Evolutionary conservation across 345 rosid species (phyloP).

Genomic region (Ailanthus altissimus): DNA sequence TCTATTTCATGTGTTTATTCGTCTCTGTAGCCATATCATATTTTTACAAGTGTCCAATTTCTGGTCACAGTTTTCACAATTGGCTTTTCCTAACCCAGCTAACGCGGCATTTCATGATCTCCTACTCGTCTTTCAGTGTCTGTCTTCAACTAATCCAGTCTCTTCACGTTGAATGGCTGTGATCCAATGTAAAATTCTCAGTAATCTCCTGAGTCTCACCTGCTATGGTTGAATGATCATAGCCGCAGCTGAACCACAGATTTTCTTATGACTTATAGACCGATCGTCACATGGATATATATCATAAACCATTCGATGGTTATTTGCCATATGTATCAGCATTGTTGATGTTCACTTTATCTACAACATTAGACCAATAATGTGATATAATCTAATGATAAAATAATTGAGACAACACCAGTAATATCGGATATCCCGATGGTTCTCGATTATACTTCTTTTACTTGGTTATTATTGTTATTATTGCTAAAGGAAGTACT

Average conservation of each 20-base stretch:
- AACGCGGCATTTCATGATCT: conserved; percentile 18
- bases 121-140: conserved; percentile 13
- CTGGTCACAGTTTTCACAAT: neutral
- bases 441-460: conserved; percentile 2
- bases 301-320: neutral
- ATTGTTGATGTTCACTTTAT: neutral
- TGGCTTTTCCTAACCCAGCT: neutral
- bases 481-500: neutral
- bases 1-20: neutral
- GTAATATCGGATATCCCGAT: neutral
- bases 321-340: neutral
- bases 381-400: neutral
- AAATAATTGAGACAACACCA: neutral
- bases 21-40: neutral
- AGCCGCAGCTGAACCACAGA: conserved; percentile 9
- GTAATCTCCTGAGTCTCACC: conserved; percentile 8
- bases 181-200: conserved; percentile 21
- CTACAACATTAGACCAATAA: neutral
- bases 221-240: conserved; percentile 29
- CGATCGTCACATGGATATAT: neutral
- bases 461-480: neutral
- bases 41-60: conserved; percentile 20
- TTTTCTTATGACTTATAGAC: neutral
- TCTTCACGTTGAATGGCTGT: conserved; percentile 10
- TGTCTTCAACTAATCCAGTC: conserved; percentile 4